A percentile compares a stretch with the other conserved stretches of the same genome.
These are phyloP conservation scores for Rusavskia elegans DNA, from an alignment of 495 filamentous ascomycete species.

Conservation along the genomic window DNA sequence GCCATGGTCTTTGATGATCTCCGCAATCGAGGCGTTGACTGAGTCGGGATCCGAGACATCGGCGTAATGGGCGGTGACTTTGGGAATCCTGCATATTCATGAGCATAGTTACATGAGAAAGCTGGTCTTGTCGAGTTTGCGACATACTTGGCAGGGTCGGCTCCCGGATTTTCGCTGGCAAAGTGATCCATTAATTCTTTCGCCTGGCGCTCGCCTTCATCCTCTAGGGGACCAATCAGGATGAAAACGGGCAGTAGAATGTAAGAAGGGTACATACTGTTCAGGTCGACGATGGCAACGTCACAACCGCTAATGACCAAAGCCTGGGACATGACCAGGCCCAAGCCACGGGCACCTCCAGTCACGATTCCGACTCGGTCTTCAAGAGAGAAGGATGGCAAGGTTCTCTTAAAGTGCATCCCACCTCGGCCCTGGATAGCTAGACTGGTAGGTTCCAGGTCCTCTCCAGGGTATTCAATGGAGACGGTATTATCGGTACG, in stretches of 20 bases:
- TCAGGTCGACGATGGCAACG: conserved; percentile 83
- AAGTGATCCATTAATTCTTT: conserved; percentile 55
- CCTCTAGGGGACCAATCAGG: conserved; percentile 35
- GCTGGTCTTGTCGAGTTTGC: not conserved
- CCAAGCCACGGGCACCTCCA: conserved; percentile 72
- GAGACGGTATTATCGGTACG: conserved; percentile 63
- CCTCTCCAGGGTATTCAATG: conserved; percentile 60
- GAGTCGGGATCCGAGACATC: conserved; percentile 70
- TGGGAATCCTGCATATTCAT: conserved; percentile 40
- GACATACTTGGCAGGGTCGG: conserved; percentile 37
- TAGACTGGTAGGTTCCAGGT: conserved; percentile 44
- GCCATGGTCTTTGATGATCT: conserved; percentile 55
- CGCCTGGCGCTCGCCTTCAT: conserved; percentile 68
- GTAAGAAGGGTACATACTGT: conserved; percentile 41
- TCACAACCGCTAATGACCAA: conserved; percentile 76
- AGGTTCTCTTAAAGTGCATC: conserved; percentile 53
- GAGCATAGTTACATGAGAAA: conserved; percentile 1
- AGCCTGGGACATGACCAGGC: conserved; percentile 82
- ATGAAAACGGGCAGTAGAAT: not conserved
- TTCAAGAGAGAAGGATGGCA: conserved; percentile 64
- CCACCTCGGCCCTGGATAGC: conserved; percentile 59
- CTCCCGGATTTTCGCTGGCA: conserved; percentile 58
- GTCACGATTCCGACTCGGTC: conserved; percentile 66
- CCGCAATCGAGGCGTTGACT: conserved; percentile 52
- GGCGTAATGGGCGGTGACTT: conserved; percentile 74